phyloP scores from a whole-genome alignment of 768 basidiomycete species.

The Russula sp. region DNA sequence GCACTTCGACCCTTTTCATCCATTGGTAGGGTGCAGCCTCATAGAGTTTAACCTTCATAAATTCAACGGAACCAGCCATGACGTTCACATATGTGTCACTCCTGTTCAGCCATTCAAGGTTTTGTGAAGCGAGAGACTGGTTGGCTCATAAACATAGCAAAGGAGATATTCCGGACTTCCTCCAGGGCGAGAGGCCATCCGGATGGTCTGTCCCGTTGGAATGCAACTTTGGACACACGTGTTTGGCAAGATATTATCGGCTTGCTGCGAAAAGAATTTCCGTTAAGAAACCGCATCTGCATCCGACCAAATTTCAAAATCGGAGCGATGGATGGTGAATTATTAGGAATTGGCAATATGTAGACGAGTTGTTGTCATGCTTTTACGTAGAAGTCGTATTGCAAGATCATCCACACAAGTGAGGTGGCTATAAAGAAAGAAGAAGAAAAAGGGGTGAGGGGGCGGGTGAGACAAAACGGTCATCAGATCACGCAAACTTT shows the following conservation, averaged over 20 bases:
- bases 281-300: not conserved
- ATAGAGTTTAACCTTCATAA: constrained; percentile 5
- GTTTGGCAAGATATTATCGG: not conserved
- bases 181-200: not conserved
- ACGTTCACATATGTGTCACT: not conserved
- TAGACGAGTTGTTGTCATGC: constrained; percentile 5
- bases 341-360: not conserved
- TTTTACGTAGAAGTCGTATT: constrained; percentile 77
- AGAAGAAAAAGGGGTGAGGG: too few relatives aligned
- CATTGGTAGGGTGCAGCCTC: not conserved
- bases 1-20: not conserved
- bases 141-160: not conserved
- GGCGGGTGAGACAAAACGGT: constrained; percentile 8
- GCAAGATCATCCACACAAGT: constrained; percentile 80
- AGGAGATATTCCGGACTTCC: not conserved
- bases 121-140: not conserved
- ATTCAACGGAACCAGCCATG: not conserved
- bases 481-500: constrained; percentile 5
- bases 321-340: not conserved
- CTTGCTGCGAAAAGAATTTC: not conserved
- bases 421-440: constrained; percentile 49
- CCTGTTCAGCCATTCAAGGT: not conserved
- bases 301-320: not conserved
- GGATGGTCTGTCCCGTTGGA: not conserved
- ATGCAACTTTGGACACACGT: constrained; percentile 1